Percentiles rank a stretch among this genome's conserved stretches.
These are phyloP conservation scores for Phytophthora rubi DNA, from an alignment of 352 stramenopile genomes.

Conservation along the genomic window DNA sequence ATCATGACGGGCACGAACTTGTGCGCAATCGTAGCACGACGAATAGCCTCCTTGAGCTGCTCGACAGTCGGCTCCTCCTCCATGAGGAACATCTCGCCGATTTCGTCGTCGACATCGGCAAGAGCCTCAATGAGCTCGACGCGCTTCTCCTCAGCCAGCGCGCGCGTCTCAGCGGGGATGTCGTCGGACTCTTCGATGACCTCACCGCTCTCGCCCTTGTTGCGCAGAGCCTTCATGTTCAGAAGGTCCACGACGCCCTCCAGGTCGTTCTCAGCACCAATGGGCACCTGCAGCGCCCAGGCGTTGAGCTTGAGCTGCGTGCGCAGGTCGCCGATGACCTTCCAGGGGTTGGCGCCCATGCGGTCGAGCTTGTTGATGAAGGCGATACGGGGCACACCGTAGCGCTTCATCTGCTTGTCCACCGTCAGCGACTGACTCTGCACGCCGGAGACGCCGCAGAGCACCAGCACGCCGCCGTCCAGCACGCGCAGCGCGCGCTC, in stretches of 20 bases:
- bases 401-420: slow-evolving; percentile 99
- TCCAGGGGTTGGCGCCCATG: slow-evolving; percentile 96
- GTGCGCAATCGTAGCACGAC: slow-evolving; percentile 95
- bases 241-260: slow-evolving; percentile 98
- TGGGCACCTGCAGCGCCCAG: slow-evolving; percentile 96
- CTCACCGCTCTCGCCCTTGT: slow-evolving; percentile 92
- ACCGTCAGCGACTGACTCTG: slow-evolving; percentile 99
- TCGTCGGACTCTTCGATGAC: slow-evolving; percentile 88
- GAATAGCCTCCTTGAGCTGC: slow-evolving; percentile 94
- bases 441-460: slow-evolving; percentile 93
- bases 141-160: slow-evolving; percentile 90
- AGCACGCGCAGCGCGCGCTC: slow-evolving; percentile 98
- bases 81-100: slow-evolving; percentile 99
- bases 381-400: slow-evolving; percentile 97
- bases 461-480: slow-evolving; percentile 96
- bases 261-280: slow-evolving; percentile 96
- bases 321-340: slow-evolving; percentile 94
- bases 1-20: slow-evolving; percentile 99
- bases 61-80: slow-evolving; percentile 95
- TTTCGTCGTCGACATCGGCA: slow-evolving; percentile 98
- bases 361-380: slow-evolving; percentile 99
- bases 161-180: slow-evolving; percentile 89
- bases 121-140: slow-evolving; percentile 94
- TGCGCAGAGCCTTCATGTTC: slow-evolving; percentile 88
- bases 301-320: slow-evolving; percentile 98